A percentile compares a stretch with the other conserved stretches of the same genome.
These are phyloP conservation scores for Marasmius tenuissimus DNA, from an alignment of 1,284 basidiomycete genomes.

Conservation along the genomic window DNA sequence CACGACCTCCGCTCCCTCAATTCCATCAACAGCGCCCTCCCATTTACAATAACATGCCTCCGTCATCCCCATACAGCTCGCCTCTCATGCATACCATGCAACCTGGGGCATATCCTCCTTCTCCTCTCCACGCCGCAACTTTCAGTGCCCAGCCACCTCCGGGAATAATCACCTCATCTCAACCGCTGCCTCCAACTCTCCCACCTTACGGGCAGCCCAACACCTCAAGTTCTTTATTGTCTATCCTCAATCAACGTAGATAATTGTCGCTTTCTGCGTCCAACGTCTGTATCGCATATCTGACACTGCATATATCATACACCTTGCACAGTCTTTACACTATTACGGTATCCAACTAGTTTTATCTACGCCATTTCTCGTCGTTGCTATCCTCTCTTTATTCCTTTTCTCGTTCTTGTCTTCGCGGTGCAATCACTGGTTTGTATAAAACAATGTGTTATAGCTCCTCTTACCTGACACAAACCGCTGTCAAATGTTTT, in stretches of 20 bases:
- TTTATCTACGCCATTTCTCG: not conserved
- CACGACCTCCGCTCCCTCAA: slow-evolving; percentile 4
- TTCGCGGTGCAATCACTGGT: slow-evolving; percentile 4
- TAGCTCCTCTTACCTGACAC: not conserved
- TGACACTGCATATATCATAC: slow-evolving; percentile 2
- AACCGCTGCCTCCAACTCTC: not conserved
- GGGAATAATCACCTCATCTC: not conserved
- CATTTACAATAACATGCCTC: slow-evolving; percentile 6
- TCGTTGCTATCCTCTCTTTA: not conserved
- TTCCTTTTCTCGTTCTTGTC: not conserved
- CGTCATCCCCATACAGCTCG: slow-evolving; percentile 12
- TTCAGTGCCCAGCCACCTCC: not conserved
- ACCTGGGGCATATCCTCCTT: not conserved
- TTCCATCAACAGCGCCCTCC: slow-evolving; percentile 15
- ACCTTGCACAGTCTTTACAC: slow-evolving; percentile 1
- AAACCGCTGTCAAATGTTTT: not conserved
- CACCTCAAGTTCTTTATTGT: slow-evolving; percentile 23
- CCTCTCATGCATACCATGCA: slow-evolving; percentile 16
- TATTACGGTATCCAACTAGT: not conserved
- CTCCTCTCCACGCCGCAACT: not conserved
- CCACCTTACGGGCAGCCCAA: slow-evolving; percentile 9
- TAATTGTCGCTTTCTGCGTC: not conserved
- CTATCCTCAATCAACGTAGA: slow-evolving; percentile 25
- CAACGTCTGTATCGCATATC: slow-evolving; percentile 5
- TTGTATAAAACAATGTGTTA: slow-evolving; percentile 4